These are phyloP conservation scores for Lizonia empirigonia DNA, from an alignment of 2,329 filamentous ascomycete species.

Conservation along the genomic window DNA sequence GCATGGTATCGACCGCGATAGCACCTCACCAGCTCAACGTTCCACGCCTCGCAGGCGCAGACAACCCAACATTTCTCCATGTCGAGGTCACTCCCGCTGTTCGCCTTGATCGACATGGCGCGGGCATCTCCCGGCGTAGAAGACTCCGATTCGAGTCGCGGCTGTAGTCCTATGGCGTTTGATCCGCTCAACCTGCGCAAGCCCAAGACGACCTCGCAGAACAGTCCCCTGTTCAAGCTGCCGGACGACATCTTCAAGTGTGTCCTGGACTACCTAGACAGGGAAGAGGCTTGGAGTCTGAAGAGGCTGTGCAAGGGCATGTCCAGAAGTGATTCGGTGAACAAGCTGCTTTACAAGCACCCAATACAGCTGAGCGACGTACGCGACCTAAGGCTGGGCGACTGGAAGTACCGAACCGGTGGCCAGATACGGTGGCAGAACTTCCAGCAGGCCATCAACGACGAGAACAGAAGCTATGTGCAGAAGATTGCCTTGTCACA, in stretches of 20 bases:
- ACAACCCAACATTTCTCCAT: neutral
- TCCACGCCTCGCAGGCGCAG: slow-evolving; percentile 4
- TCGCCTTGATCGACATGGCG: slow-evolving; percentile 31
- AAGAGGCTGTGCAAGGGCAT: slow-evolving; percentile 43
- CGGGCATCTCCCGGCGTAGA: slow-evolving; percentile 24
- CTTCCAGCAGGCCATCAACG: slow-evolving; percentile 42
- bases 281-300: slow-evolving; percentile 41
- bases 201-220: slow-evolving; percentile 22
- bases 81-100: slow-evolving; percentile 22
- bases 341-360: slow-evolving; percentile 42
- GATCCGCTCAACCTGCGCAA: slow-evolving; percentile 25
- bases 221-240: slow-evolving; percentile 38
- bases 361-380: slow-evolving; percentile 42
- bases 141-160: slow-evolving; percentile 29
- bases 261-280: slow-evolving; percentile 43
- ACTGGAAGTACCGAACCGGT: slow-evolving; percentile 42
- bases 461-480: slow-evolving; percentile 39
- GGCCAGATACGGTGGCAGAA: slow-evolving; percentile 38
- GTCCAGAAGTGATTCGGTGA: slow-evolving; percentile 36
- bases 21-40: neutral
- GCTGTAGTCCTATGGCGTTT: slow-evolving; percentile 31
- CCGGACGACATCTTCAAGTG: slow-evolving; percentile 47
- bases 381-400: slow-evolving; percentile 37
- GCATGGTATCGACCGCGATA: neutral
- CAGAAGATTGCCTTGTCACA: slow-evolving; percentile 46